Conservation (phyloP, 805 yeast species). For the Yarrowia deformans region DNA sequence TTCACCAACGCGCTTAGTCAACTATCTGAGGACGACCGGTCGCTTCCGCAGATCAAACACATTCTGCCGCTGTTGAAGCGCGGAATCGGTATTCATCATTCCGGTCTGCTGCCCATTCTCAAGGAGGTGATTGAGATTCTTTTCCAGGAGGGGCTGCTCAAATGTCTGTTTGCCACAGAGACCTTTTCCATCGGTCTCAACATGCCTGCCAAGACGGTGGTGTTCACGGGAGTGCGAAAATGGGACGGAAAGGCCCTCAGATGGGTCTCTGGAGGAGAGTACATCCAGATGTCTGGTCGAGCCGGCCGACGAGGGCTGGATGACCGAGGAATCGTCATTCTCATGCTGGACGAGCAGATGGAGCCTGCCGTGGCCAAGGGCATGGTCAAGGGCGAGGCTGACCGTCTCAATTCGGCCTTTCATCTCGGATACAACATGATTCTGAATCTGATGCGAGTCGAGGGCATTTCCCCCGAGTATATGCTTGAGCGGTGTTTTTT, state of each 20-base stretch:
- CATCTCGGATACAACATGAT: constrained; percentile 97
- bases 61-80: constrained; percentile 86
- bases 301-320: constrained; percentile 99
- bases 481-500: constrained; percentile 93
- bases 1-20: constrained; percentile 88
- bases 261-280: constrained; percentile 99
- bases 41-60: constrained; percentile 92
- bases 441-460: constrained; percentile 92
- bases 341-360: constrained; percentile 99
- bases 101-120: constrained; percentile 90
- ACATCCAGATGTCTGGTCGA: constrained; percentile 99
- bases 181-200: constrained; percentile 97
- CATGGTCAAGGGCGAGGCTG: constrained; percentile 99
- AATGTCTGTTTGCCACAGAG: constrained; percentile 96
- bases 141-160: constrained; percentile 94
- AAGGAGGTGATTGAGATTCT: constrained; percentile 95
- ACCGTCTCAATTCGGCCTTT: constrained; percentile 95
- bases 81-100: constrained; percentile 98
- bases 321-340: constrained; percentile 98
- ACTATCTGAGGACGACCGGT: constrained; percentile 88
- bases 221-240: constrained; percentile 94
- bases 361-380: constrained; percentile 99
- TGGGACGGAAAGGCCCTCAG: constrained; percentile 98
- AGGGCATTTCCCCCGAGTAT: constrained; percentile 97
- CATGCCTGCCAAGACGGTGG: constrained; percentile 99